Base-by-base conservation (phyloP, 345 rosid genomes). In the Erucastrum elatum region DNA sequence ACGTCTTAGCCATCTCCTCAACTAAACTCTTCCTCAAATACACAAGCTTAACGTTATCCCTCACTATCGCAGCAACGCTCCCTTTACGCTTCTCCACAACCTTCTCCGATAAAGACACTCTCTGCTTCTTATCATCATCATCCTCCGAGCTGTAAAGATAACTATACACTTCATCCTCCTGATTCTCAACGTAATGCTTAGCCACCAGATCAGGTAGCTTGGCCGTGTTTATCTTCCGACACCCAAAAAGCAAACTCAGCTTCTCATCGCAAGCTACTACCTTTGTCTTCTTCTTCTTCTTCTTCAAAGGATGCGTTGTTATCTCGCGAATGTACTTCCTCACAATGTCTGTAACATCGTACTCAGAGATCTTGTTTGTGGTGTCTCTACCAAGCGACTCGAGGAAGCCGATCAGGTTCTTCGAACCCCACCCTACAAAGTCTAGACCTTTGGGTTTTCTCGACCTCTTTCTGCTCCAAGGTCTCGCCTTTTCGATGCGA, bases 401-500 rank as follows among this genome's bases (percentile, higher is more conserved):
- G 29, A 94, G 91, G 81, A 91, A 91, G 66, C 86, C 87, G 39
- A 81, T 77, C 1, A 94, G 92, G 4, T 81, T 87, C n/a, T 44
- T 87, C 2, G 94, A 94, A 9, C 91, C 97, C 97, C 97, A 90
- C 17, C 96, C 88, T 29, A 78, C 64, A 84, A 86, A 91, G 44
- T 86, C 87, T 60, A 82, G 10, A 71, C 78, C 81, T 87, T 83
- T 88, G 1, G 77, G 70, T 58, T 30, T 86, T 12, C 58, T 82
- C 75, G 74, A 84, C 75, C 88, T 85, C 79, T 88, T 90, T 33
- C 0, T 37, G 51, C 53, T 12, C 64, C 16, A 64, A 41, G 65
- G 34, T 29, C 33, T 31, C 68, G 27, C 58, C 12, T 74, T 77
- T 13, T 0, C 79, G 15, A 39, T 85, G 46, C 8, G 17, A 33